Percentiles rank a stretch among this genome's conserved stretches.
Conservation (phyloP, 2,329 filamentous ascomycete species). For the Ophiostoma novo-ulmi region DNA sequence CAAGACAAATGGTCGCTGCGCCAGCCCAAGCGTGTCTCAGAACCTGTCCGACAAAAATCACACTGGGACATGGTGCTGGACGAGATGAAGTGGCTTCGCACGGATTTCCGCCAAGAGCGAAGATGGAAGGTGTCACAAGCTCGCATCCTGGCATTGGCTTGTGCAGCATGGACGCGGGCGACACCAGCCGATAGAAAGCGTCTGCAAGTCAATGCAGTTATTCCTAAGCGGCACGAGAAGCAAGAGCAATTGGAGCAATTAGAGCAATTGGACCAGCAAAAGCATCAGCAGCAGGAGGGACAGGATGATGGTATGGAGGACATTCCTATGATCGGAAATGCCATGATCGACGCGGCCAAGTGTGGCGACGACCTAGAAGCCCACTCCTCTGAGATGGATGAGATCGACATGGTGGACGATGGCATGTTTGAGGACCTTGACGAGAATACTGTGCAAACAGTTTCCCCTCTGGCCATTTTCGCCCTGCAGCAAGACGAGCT, state of each 20-base stretch:
- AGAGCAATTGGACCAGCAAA: neutral
- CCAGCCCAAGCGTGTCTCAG: constrained; percentile 77
- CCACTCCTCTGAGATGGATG: constrained; percentile 31
- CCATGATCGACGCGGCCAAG: constrained; percentile 27
- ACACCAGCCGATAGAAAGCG: constrained; percentile 56
- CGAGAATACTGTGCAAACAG: constrained; percentile 39
- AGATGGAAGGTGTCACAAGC: constrained; percentile 88
- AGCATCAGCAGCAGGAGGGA: constrained; percentile 29
- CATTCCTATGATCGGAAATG: constrained; percentile 26
- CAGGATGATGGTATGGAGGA: constrained; percentile 19
- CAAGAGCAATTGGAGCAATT: neutral
- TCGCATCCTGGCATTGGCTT: constrained; percentile 73
- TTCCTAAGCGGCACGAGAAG: constrained; percentile 34
- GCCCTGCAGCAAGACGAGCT: constrained; percentile 76
- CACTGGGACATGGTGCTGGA: constrained; percentile 84
- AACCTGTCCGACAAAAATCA: constrained; percentile 69
- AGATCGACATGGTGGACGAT: constrained; percentile 44
- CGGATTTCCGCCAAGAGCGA: constrained; percentile 87
- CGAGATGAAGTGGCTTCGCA: constrained; percentile 97
- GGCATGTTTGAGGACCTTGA: constrained; percentile 30
- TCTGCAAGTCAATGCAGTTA: constrained; percentile 61
- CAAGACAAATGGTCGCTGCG: constrained; percentile 88
- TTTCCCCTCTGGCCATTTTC: constrained; percentile 74
- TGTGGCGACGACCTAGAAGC: constrained; percentile 10
- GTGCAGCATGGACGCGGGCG: constrained; percentile 72